Evolutionary conservation across 176 grass and related monocot genomes (phyloP), one percentile per base, ranked within the genome.

Genomic region (Triticum timopheevii): DNA sequence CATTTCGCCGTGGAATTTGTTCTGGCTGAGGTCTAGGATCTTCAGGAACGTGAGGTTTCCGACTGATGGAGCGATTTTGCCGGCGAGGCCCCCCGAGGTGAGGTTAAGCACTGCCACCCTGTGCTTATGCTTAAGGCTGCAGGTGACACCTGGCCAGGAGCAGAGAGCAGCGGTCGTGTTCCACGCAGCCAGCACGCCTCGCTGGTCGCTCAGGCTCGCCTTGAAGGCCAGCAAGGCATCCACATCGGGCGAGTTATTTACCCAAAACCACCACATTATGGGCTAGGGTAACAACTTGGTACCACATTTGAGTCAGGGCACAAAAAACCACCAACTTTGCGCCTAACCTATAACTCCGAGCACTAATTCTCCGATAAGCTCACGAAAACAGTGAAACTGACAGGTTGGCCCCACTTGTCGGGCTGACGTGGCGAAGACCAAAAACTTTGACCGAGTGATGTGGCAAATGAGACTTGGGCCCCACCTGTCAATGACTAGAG

Each of bases 11-110:
- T 87, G 3, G 15, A 87, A 11, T 12, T 0, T 13, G 16, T 82
- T 87, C 0, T 0, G 3, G 10, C 78, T 87, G 31, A 73, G 77
- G 77, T 87, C 69, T 8, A 82, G 4, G 23, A 33, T 65, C 22
- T 10, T 87, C 38, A 87, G 3, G 45, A 82, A 82, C 31, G 85
- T 74, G 23, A 87, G 44, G 85, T 85, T 85, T 3, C 62, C 73
- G 5, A 78, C 52, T 20, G 62, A 67, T 12, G 73, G 40, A 4
- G 83, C 16, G 63, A 87, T 31, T 44, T 33, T 72, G 30, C 85
- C 85, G 4, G 19, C 27, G n/a, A 87, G 85, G 25, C 78, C 78
- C 2, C 24, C 25, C 0, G 40, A 47, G 2, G 85, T 64, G 15
- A 82, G 22, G 13, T 87, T 75, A 11, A 87, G 69, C 10, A 36